Evolutionary conservation across 2,329 filamentous ascomycete genomes (phyloP).

Genomic region (Diaporthe nobilis): DNA sequence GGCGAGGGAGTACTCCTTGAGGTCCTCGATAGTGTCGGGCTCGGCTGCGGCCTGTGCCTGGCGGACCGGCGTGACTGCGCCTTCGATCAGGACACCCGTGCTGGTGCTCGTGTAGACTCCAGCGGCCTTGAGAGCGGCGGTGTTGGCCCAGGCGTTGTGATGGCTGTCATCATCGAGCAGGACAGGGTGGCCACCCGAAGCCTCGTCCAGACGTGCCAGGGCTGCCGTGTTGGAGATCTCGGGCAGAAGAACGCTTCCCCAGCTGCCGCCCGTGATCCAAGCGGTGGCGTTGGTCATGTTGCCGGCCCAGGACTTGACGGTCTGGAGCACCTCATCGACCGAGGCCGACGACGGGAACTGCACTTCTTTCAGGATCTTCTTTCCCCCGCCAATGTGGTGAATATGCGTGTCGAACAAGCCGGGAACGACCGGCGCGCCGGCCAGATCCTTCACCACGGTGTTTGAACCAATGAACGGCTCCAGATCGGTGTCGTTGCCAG

Average conservation of each 20-base stretch:
- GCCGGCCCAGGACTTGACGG: not conserved
- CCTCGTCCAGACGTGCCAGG: not conserved
- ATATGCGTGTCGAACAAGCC: conserved; percentile 8
- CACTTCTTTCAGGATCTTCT: not conserved
- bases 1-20: not conserved
- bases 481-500: not conserved
- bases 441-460: not conserved
- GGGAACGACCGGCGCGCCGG: not conserved
- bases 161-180: not conserved
- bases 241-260: not conserved
- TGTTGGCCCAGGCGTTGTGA: not conserved
- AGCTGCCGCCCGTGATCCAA: conserved; percentile 5
- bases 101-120: not conserved
- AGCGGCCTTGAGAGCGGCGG: not conserved
- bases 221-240: not conserved
- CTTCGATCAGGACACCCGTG: not conserved
- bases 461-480: not conserved
- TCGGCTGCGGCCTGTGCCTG: not conserved
- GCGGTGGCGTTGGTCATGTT: conserved; percentile 5
- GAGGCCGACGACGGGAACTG: not conserved
- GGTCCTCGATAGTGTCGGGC: not conserved
- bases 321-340: not conserved
- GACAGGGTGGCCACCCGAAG: not conserved
- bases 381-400: not conserved
- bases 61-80: not conserved